Conservation (phyloP, 306 rosid species). For the Begonia fuchsioides region DNA sequence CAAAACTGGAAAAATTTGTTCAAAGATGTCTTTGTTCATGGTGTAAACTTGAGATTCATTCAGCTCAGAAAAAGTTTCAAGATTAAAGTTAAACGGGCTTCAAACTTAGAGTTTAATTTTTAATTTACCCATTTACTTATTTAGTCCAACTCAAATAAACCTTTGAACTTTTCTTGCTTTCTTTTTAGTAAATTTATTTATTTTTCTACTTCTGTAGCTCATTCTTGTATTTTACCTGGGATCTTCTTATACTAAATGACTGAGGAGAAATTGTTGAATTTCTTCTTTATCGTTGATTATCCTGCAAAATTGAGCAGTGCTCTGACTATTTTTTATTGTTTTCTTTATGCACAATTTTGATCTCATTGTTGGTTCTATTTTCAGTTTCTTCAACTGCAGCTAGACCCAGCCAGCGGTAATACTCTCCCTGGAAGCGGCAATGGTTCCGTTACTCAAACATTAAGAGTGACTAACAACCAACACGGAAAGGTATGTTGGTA, state of each 20-base stretch:
- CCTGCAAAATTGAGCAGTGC: background rate
- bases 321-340: background rate
- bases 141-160: too few species aligned
- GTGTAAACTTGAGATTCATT: too few species aligned
- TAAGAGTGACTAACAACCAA: constrained; percentile 87
- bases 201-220: too few species aligned
- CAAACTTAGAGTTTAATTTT: too few species aligned
- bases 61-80: too few species aligned
- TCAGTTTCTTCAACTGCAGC: constrained; percentile 93
- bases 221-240: background rate
- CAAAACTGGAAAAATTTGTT: too few species aligned
- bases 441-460: constrained; percentile 59
- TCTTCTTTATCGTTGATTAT: constrained; percentile 7
- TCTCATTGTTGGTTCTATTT: constrained; percentile 16
- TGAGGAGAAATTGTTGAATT: background rate
- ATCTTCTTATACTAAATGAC: background rate
- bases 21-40: too few species aligned
- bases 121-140: too few species aligned
- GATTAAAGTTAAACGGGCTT: too few species aligned
- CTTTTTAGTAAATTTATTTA: background rate
- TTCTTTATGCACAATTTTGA: constrained; percentile 17
- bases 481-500: constrained; percentile 68
- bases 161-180: background rate
- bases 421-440: constrained; percentile 53
- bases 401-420: constrained; percentile 84